Evolutionary conservation across 2,329 filamentous ascomycete species (phyloP), one percentile per base, ranked within the genome.

Genomic region (Cadophora malorum): DNA sequence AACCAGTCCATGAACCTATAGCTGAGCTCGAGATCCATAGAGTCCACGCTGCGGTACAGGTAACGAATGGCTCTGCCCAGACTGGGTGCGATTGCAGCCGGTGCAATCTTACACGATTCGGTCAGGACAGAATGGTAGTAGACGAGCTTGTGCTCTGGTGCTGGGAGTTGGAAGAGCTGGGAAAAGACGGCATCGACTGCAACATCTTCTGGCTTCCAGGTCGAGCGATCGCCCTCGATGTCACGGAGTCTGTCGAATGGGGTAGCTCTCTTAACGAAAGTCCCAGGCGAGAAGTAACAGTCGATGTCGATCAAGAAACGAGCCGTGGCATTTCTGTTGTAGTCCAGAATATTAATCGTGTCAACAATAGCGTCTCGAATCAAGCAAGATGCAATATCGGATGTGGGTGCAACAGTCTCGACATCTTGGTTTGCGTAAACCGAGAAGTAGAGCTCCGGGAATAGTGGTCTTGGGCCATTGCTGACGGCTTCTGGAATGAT

Each of bases 1-100:
- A 99, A 99, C 96, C 96, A 99, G 79, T 98, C 95, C 77, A 97
- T 84, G 81, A 98, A 98, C 31, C 96, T 88, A 76, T 94, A 91
- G 66, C 84, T 86, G 53, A 99, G 83, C 80, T 98, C 94, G 59
- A 97, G 83, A 76, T 99, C 96, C 83, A 98, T 89, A 2, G 86
- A 87, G 68, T 93, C 90, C 10, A 92, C 83, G 78, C 91, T 94
- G 70, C 92, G 88, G 82, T 97, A 99, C 70, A 97, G 83, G 76
- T 91, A 97, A 65, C 96, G 88, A 74, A 99, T 99, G 10, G 95
- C 96, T 79, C 96, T 88, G 64, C 96, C 96, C 50, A 99, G 83
- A 77, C 92, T 97, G 0, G 96, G 96, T 1, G 96, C 96, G 74
- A 99, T 96, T n/a, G 96, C 96, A 19, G 93, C 94, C 1, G 96